phyloP scores from a whole-genome alignment of 1,139 yeast genomes.

The Pichia sp. region DNA sequence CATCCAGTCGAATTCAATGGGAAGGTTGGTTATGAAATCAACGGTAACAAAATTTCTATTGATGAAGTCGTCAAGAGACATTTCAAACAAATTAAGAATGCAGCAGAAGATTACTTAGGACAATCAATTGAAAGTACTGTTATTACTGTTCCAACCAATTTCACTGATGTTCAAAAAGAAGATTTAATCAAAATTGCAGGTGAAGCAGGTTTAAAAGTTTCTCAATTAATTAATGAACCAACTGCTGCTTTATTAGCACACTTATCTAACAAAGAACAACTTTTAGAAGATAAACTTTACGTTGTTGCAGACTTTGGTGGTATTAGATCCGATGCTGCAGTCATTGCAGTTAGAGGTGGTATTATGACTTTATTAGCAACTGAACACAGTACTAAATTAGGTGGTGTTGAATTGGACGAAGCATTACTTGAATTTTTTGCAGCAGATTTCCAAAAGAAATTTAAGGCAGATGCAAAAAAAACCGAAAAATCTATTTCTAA shows the following conservation, averaged over 20 bases:
- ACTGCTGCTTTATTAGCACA: conserved; percentile 86
- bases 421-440: conserved; percentile 80
- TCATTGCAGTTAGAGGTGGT: conserved; percentile 90
- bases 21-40: conserved; percentile 61
- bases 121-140: conserved; percentile 75
- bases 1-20: conserved; percentile 71
- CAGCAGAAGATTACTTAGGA: conserved; percentile 93
- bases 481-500: conserved; percentile 85
- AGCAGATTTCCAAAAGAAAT: conserved; percentile 89
- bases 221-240: conserved; percentile 91
- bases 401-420: conserved; percentile 82
- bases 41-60: conserved; percentile 46
- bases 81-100: conserved; percentile 69
- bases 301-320: conserved; percentile 98
- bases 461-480: conserved; percentile 71
- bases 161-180: conserved; percentile 64
- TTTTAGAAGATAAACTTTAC: conserved; percentile 67
- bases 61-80: conserved; percentile 83
- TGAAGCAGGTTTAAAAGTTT: conserved; percentile 69
- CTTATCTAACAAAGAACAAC: conserved; percentile 46
- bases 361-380: conserved; percentile 84
- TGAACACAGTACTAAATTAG: conserved; percentile 73
- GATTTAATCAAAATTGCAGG: conserved; percentile 58
- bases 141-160: conserved; percentile 87
- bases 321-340: conserved; percentile 93